Percentiles rank a stretch among this genome's conserved stretches.
phyloP scores from a whole-genome alignment of 23 red algal species.

The Agarophyton chilense region DNA sequence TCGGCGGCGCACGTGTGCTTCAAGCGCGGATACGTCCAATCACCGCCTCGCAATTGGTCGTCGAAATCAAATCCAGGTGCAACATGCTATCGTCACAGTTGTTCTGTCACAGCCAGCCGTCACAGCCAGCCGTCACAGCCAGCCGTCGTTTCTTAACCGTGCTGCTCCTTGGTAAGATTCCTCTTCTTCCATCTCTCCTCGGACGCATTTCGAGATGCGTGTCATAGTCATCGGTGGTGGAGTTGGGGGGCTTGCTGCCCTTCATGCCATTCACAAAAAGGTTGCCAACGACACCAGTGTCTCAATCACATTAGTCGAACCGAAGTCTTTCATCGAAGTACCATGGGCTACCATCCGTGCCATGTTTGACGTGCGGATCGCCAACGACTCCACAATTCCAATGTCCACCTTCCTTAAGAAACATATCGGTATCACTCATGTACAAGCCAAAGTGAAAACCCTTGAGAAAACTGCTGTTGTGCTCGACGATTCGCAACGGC shows the following conservation, averaged over 20 bases:
- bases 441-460: not conserved
- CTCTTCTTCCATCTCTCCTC: too few species aligned
- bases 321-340: slow-evolving; percentile 52
- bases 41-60: not conserved
- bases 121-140: too few species aligned
- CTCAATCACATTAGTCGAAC: slow-evolving; percentile 49
- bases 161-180: too few species aligned
- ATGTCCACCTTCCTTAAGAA: slow-evolving; percentile 13
- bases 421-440: slow-evolving; percentile 11
- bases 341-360: slow-evolving; percentile 59
- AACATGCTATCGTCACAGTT: too few species aligned
- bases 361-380: slow-evolving; percentile 28
- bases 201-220: not conserved
- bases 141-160: too few species aligned
- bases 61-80: too few species aligned
- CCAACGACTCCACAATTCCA: not conserved
- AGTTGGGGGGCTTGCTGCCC: slow-evolving; percentile 2
- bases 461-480: not conserved
- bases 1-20: not conserved
- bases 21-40: not conserved
- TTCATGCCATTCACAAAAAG: not conserved
- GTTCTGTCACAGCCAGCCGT: too few species aligned
- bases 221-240: slow-evolving; percentile 53
- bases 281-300: not conserved
- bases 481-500: slow-evolving; percentile 11